Evolutionary conservation across 768 basidiomycete genomes (phyloP).

Genomic region (Tulasnella sp.): DNA sequence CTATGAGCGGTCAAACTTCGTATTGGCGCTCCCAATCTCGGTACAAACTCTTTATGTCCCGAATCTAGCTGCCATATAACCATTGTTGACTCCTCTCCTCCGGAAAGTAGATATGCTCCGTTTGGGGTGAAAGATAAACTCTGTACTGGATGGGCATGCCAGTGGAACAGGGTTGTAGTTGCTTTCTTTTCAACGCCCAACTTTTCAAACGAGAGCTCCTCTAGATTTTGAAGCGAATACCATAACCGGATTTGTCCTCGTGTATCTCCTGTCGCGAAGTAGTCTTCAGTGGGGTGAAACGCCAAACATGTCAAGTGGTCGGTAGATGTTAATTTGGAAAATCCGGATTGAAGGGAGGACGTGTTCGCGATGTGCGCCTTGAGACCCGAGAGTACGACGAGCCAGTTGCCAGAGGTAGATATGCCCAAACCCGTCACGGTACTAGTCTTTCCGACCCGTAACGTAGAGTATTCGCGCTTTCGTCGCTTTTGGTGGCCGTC

Average conservation of each 20-base stretch:
- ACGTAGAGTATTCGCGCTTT: slow-evolving; percentile 8
- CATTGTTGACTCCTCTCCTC: slow-evolving; percentile 91
- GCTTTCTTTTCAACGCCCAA: slow-evolving; percentile 63
- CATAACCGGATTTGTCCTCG: slow-evolving; percentile 78
- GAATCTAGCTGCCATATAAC: slow-evolving; percentile 93
- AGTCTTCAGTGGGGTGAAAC: slow-evolving; percentile 80
- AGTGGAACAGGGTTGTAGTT: slow-evolving; percentile 78
- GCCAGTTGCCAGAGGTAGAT: slow-evolving; percentile 58
- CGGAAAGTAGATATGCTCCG: slow-evolving; percentile 84
- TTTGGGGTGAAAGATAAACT: slow-evolving; percentile 78
- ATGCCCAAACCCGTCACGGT: slow-evolving; percentile 1
- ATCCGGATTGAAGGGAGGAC: slow-evolving; percentile 45
- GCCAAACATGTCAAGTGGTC: slow-evolving; percentile 72
- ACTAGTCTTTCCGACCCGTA: not conserved
- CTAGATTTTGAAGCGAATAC: slow-evolving; percentile 66
- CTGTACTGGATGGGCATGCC: slow-evolving; percentile 92
- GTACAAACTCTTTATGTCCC: slow-evolving; percentile 81
- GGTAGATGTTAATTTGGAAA: slow-evolving; percentile 71
- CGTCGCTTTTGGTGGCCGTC: slow-evolving; percentile 3
- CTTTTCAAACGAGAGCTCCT: slow-evolving; percentile 22
- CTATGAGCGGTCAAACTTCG: slow-evolving; percentile 47
- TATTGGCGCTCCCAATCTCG: slow-evolving; percentile 81
- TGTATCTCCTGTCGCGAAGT: slow-evolving; percentile 88
- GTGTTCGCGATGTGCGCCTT: slow-evolving; percentile 64
- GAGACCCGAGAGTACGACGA: slow-evolving; percentile 60